Percentiles rank a stretch among this genome's conserved stretches.
Conservation (phyloP, 306 rosid species). For the Quercus suber region DNA sequence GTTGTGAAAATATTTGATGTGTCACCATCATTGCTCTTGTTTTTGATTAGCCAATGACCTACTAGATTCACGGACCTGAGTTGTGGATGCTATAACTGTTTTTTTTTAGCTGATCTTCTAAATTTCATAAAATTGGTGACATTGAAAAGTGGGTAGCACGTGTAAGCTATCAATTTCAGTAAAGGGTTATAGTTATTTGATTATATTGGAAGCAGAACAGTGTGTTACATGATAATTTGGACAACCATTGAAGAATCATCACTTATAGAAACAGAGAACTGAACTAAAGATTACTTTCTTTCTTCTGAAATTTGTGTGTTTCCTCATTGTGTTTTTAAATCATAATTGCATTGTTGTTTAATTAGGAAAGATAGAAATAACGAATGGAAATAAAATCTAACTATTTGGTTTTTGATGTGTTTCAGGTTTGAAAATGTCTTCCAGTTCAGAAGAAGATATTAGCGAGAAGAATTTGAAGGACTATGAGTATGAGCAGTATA, state of each 20-base stretch:
- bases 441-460: constrained; percentile 7
- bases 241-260: neutral
- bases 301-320: neutral
- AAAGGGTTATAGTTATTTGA: neutral
- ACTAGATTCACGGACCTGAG: too few relatives aligned
- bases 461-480: constrained; percentile 37
- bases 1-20: too few relatives aligned
- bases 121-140: too few relatives aligned
- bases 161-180: too few relatives aligned
- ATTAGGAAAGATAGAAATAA: neutral
- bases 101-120: too few relatives aligned
- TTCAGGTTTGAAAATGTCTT: constrained; percentile 41
- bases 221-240: neutral
- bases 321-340: neutral
- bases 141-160: too few relatives aligned
- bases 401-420: neutral
- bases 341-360: neutral
- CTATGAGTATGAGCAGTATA: constrained; percentile 32
- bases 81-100: too few relatives aligned
- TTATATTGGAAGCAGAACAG: neutral
- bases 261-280: neutral
- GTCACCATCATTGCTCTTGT: too few relatives aligned
- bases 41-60: too few relatives aligned
- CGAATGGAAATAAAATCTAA: neutral
- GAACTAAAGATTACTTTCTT: neutral